Percentiles rank a stretch among this genome's conserved stretches.
Conservation (phyloP, 768 basidiomycete genomes). For the Leucosporidium creatinivorum region DNA sequence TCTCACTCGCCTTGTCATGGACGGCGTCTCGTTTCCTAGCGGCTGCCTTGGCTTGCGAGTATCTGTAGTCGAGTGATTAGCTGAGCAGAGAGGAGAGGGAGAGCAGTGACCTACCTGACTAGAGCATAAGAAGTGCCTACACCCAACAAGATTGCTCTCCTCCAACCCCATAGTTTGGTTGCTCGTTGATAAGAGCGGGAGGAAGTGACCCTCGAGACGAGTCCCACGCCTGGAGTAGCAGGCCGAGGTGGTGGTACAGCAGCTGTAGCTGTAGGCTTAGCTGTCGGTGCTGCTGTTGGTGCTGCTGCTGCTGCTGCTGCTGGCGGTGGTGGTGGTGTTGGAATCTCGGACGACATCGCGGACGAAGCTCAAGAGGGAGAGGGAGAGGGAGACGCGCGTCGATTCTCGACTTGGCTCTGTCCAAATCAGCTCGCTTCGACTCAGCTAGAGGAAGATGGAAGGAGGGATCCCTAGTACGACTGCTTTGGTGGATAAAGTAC, state of each 20-base stretch:
- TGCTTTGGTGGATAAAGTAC: constrained; percentile 47
- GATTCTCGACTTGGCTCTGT: too few species aligned
- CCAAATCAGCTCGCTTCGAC: too few species aligned
- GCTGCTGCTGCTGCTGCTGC: background rate
- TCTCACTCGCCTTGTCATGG: constrained; percentile 4
- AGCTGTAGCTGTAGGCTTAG: background rate
- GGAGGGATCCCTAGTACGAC: background rate
- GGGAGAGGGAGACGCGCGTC: too few species aligned
- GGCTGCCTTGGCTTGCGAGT: constrained; percentile 4
- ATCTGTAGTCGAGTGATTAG: background rate
- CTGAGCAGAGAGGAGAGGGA: background rate
- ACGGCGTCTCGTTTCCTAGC: constrained; percentile 28
- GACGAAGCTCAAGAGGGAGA: too few species aligned
- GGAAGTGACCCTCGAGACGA: background rate
- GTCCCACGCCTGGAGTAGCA: constrained; percentile 14
- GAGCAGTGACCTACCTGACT: background rate
- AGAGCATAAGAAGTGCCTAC: background rate
- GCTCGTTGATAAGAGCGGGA: background rate
- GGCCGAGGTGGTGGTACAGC: constrained; percentile 5
- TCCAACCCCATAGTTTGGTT: constrained; percentile 5
- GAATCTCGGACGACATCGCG: too few species aligned
- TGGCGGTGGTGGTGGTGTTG: constrained; percentile 1
- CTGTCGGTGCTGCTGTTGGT: too few species aligned
- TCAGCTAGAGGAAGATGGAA: too few species aligned
- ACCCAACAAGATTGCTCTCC: constrained; percentile 7